phyloP scores from a whole-genome alignment of 1,284 basidiomycete genomes.

The Cryptococcus sp. region DNA sequence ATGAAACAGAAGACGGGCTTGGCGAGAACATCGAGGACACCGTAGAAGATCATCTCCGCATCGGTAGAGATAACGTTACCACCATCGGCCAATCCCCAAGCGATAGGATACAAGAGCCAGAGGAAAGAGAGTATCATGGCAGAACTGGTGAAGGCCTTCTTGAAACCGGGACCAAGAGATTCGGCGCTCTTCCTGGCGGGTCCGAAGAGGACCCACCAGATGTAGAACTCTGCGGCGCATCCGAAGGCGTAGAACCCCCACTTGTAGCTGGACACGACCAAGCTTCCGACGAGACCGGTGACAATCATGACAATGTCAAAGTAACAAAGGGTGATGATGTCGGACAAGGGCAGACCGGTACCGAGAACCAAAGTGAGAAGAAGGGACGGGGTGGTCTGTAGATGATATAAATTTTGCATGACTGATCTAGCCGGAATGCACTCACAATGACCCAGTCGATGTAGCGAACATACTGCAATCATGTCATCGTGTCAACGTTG shows the following conservation, averaged over 20 bases:
- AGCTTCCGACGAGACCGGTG: conserved; percentile 59
- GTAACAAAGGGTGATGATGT: conserved; percentile 61
- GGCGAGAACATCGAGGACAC: conserved; percentile 62
- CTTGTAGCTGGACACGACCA: conserved; percentile 60
- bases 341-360: conserved; percentile 59
- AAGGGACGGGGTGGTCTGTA: conserved; percentile 58
- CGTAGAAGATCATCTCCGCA: conserved; percentile 60
- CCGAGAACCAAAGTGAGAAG: conserved; percentile 60
- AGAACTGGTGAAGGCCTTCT: conserved; percentile 53
- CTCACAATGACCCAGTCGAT: conserved; percentile 59
- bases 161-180: conserved; percentile 44
- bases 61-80: conserved; percentile 50
- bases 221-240: conserved; percentile 56
- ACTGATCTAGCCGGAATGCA: not conserved
- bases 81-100: conserved; percentile 54
- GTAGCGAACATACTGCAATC: conserved; percentile 52
- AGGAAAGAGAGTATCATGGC: conserved; percentile 58
- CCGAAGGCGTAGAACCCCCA: conserved; percentile 58
- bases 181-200: conserved; percentile 40
- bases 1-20: conserved; percentile 57
- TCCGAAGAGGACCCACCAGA: conserved; percentile 55
- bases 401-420: conserved; percentile 21
- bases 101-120: conserved; percentile 59
- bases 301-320: conserved; percentile 60
- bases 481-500: too few relatives aligned